phyloP scores from a whole-genome alignment of 164 flowering plant genomes.

The Sextonia rubra region DNA sequence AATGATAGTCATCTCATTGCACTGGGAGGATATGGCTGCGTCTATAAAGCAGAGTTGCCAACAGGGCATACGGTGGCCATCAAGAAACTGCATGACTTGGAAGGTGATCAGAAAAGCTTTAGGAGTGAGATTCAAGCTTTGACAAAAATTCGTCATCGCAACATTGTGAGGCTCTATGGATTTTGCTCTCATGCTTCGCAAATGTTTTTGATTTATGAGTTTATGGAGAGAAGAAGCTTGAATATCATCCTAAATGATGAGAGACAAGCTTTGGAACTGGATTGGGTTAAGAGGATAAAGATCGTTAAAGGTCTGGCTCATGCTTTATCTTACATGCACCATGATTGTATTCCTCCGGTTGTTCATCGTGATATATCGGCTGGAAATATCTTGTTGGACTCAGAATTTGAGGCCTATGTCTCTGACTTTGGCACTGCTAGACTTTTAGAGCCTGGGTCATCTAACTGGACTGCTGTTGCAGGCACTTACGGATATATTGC shows the following conservation, averaged over 20 bases:
- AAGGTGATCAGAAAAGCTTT: conserved; percentile 1
- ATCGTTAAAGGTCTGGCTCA: conserved; percentile 1
- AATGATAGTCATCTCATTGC: background rate
- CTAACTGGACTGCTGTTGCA: background rate
- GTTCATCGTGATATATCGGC: conserved; percentile 16
- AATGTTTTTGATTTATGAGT: conserved; percentile 9
- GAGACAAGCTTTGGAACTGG: background rate
- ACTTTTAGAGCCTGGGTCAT: background rate
- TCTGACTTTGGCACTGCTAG: conserved; percentile 8
- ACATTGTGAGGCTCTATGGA: conserved; percentile 10
- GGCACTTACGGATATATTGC: conserved; percentile 5
- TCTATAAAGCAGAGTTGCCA: conserved; percentile 9
- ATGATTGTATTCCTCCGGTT: conserved; percentile 9
- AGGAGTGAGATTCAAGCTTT: background rate
- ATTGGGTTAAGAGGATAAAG: conserved; percentile 5
- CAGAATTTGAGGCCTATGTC: conserved; percentile 1
- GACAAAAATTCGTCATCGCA: conserved; percentile 4
- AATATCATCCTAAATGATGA: background rate
- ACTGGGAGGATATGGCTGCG: conserved; percentile 5
- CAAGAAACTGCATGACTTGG: background rate
- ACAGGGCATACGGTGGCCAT: conserved; percentile 4
- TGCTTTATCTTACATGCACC: conserved; percentile 8
- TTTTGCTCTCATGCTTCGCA: background rate
- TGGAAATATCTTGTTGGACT: conserved; percentile 11
- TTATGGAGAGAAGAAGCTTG: conserved; percentile 5